Percentiles rank a stretch among this genome's conserved stretches.
Evolutionary conservation across 805 yeast species (phyloP).

Genomic region (Starmerella sirachaensis): DNA sequence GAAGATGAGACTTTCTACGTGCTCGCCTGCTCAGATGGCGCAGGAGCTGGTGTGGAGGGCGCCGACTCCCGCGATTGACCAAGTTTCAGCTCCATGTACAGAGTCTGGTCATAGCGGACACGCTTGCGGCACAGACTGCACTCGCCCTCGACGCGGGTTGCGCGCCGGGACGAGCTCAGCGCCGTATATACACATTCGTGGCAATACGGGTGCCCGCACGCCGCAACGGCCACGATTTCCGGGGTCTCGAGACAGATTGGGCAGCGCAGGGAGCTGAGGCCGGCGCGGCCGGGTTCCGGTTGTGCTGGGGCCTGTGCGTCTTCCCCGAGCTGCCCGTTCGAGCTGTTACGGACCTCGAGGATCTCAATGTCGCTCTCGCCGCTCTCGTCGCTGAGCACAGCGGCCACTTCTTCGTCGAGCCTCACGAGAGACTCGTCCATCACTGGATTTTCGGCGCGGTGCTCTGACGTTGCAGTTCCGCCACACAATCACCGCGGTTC

Average conservation of each 20-base stretch:
- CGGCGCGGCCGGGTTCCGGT: neutral
- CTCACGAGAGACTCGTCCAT: no score
- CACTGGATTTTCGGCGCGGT: no score
- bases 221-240: slow-evolving; percentile 19
- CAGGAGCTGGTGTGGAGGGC: no score
- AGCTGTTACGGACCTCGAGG: slow-evolving; percentile 8
- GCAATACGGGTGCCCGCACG: slow-evolving; percentile 21
- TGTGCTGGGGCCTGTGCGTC: neutral
- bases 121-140: slow-evolving; percentile 20
- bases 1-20: no score
- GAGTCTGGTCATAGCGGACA: slow-evolving; percentile 15
- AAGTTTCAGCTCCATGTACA: slow-evolving; percentile 16
- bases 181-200: slow-evolving; percentile 20
- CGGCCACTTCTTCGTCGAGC: slow-evolving; percentile 1
- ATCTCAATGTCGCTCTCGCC: slow-evolving; percentile 14
- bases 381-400: slow-evolving; percentile 1
- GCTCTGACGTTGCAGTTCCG: no score
- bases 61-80: slow-evolving; percentile 4
- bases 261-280: slow-evolving; percentile 10
- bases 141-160: slow-evolving; percentile 11
- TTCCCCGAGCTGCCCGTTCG: slow-evolving; percentile 1
- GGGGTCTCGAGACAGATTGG: slow-evolving; percentile 21
- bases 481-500: no score
- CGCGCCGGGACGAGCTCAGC: slow-evolving; percentile 10
- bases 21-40: no score